Evolutionary conservation across 2,329 filamentous ascomycete genomes (phyloP), one percentile per base, ranked within the genome.

Genomic region (Septoria linicola): DNA sequence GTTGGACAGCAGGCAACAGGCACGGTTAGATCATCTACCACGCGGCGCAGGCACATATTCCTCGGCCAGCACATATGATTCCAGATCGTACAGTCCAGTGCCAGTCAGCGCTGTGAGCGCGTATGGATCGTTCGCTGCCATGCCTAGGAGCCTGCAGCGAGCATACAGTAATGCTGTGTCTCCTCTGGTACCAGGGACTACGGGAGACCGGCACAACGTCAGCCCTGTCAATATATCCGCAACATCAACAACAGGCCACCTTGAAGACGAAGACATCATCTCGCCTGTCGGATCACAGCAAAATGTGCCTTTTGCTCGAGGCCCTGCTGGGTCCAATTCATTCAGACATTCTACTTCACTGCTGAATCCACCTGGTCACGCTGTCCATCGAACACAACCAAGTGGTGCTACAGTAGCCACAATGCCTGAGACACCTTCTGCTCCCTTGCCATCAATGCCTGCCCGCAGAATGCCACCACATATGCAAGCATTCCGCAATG

Each of bases 151-250:
- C 35, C 42, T 68, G 39, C 61, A 64, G 31, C 51, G 65, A 36
- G 65, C 64, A n/a, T 68, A 66, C 40, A 63, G 61, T 36, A 66
- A 66, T 31, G 62, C 61, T 14, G 55, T 61, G 7, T 60, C 60
- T 21, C 57, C 57, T 2, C 43, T 61, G 7, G 58, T 55, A 16
- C n/a, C 34, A 43, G 17, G 52, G 51, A 1, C 55, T 60, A 14
- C 27, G 7, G 59, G 62, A 8, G 65, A 66, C 19, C 65, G 61
- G 62, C 57, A 58, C 27, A 61, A 58, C 31, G 58, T 61, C 19
- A 64, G 58, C 37, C 64, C 54, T 16, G 51, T 62, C 31, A 48
- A 36, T n/a, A 32, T 23, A 40, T 34, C 44, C 41, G 37, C 49
- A 34, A 52, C 37, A 19, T 49, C 48, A 5, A 44, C 50, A 11